Evolutionary conservation across 164 flowering plant species (phyloP), one percentile per base, ranked within the genome.

Genomic region (Berberis vulgaris): DNA sequence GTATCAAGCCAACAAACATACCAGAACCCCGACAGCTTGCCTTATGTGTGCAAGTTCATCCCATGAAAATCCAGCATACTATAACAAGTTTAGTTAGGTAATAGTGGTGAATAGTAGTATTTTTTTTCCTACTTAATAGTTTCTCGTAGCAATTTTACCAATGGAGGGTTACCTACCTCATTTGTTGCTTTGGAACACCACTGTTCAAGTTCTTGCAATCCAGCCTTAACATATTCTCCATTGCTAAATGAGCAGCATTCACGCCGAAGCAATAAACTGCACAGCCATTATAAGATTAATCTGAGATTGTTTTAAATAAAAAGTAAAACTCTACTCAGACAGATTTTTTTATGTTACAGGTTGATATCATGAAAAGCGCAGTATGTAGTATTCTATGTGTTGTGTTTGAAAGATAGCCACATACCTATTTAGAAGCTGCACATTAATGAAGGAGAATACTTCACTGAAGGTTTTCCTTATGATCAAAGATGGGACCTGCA

Each of bases 231-330:
- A 74, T 89, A 95, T 77, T 95, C 99, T 11, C 99, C 97, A 71
- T 95, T 95, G 62, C 97, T 91, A 71, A 91, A 91, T 13, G 97
- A 91, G 73, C 99, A 95, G 74, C 99, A 94, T 67, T 94, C 99
- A 67, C 99, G 75, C 70, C 99, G 78, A 69, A 94, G 76, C 7
- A 94, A 84, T 73, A 94, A 96, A 67, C 97, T 94, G 88, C 65
- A 76, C 3, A 26, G 10, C 53, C 52, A 43, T 52, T 60, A 64
- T 43, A 7, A 44, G 39, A 64, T 10, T 49, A 47, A 2, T 57
- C 47, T 57, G 49, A 11, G 46, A 7, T 26, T 26, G 26, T 26
- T 26, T 0, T 26, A 26, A 26, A 26, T 26, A 26, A 26, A 26
- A 26, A 26, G 26, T 26, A 26, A 26, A 26, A 26, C 26, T 26